A percentile compares a stretch with the other conserved stretches of the same genome.
These are phyloP conservation scores for Xylaria hypoxylon DNA, from an alignment of 2,329 filamentous ascomycete genomes.

Conservation along the genomic window DNA sequence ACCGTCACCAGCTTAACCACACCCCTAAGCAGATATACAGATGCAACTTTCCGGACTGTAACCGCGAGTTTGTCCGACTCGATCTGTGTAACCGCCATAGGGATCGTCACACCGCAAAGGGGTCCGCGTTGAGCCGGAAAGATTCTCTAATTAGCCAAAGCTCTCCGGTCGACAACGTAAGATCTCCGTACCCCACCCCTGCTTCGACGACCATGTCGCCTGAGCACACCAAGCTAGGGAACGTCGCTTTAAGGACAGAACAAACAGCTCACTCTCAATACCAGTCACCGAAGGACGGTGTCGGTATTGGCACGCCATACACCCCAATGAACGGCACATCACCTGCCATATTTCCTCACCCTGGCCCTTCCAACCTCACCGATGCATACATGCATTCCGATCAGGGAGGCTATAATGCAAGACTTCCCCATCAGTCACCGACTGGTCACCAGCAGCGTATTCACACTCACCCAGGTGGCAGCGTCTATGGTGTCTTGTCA, in stretches of 20 bases:
- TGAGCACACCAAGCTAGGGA: slow-evolving; percentile 59
- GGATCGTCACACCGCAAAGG: slow-evolving; percentile 83
- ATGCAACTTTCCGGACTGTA: slow-evolving; percentile 92
- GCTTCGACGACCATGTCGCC: slow-evolving; percentile 61
- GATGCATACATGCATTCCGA: slow-evolving; percentile 60
- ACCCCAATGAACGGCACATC: slow-evolving; percentile 60
- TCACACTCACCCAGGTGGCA: slow-evolving; percentile 60
- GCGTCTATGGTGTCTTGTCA: slow-evolving; percentile 64
- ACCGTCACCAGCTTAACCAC: slow-evolving; percentile 96
- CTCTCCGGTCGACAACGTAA: slow-evolving; percentile 57
- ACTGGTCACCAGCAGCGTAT: slow-evolving; percentile 59
- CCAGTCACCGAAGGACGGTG: slow-evolving; percentile 59
- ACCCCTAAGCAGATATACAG: slow-evolving; percentile 94
- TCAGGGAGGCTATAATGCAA: slow-evolving; percentile 50
- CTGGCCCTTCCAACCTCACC: slow-evolving; percentile 52
- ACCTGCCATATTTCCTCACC: slow-evolving; percentile 53
- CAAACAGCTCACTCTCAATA: slow-evolving; percentile 58
- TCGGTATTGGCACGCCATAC: slow-evolving; percentile 58
- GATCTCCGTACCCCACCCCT: slow-evolving; percentile 55
- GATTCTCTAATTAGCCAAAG: slow-evolving; percentile 71
- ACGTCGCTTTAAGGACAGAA: slow-evolving; percentile 55
- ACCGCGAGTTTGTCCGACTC: slow-evolving; percentile 89
- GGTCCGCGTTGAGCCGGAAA: slow-evolving; percentile 79
- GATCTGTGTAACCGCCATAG: slow-evolving; percentile 89
- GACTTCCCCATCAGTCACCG: slow-evolving; percentile 56